Percentiles rank a stretch among this genome's conserved stretches.
These are phyloP conservation scores for Shiraia bambusicola DNA, from an alignment of 2,329 filamentous ascomycete genomes.

Conservation along the genomic window DNA sequence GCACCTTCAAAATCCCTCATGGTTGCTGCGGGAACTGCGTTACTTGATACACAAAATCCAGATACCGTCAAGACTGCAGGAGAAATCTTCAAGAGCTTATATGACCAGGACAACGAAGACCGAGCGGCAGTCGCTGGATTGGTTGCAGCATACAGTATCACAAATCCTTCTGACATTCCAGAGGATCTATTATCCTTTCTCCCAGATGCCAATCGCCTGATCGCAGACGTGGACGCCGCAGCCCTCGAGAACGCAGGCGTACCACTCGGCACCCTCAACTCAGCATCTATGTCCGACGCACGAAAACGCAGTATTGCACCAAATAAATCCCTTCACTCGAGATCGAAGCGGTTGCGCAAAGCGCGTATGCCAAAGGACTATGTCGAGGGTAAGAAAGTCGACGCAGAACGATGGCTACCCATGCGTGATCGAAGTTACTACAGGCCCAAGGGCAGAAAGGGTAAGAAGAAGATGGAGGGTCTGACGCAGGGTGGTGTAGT, in stretches of 20 bases:
- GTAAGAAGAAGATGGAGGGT: constrained; percentile 71
- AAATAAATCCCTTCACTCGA: constrained; percentile 48
- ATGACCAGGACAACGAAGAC: constrained; percentile 66
- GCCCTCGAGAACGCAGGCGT: constrained; percentile 69
- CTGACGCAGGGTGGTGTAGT: constrained; percentile 84
- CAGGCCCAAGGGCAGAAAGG: constrained; percentile 87
- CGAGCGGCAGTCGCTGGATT: constrained; percentile 74
- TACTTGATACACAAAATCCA: constrained; percentile 71
- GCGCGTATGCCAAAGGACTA: constrained; percentile 70
- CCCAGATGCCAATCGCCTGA: constrained; percentile 63
- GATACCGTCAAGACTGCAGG: constrained; percentile 71
- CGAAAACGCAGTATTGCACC: constrained; percentile 40
- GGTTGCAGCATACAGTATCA: constrained; percentile 76
- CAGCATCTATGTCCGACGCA: constrained; percentile 41
- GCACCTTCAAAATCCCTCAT: constrained; percentile 61
- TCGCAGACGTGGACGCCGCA: constrained; percentile 61
- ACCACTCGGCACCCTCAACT: constrained; percentile 44
- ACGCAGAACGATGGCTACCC: constrained; percentile 92
- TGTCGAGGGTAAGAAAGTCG: constrained; percentile 75
- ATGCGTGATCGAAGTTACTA: constrained; percentile 87
- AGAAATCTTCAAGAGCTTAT: constrained; percentile 75
- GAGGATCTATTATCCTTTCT: constrained; percentile 57
- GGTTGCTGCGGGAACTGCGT: constrained; percentile 73
- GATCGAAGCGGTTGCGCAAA: constrained; percentile 60
- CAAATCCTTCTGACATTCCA: constrained; percentile 58